Evolutionary conservation across 75 land plant genomes (phyloP), one percentile per base, ranked within the genome.

Genomic region (Sequoiadendron giganteum): DNA sequence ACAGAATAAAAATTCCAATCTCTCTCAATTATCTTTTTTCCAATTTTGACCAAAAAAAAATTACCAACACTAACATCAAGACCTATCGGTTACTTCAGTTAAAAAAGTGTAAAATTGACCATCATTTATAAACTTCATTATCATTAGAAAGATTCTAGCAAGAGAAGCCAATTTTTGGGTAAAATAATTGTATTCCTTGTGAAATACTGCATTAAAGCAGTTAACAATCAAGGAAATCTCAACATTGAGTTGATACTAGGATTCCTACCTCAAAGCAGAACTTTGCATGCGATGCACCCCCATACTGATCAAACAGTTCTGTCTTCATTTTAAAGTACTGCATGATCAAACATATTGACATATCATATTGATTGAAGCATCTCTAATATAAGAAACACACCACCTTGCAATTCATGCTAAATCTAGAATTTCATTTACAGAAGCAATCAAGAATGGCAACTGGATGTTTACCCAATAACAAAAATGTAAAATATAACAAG

Each of bases 261-360:
- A 34, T 39, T 36, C 21, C 10, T 93, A 98, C 99, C 96, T 96
- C 91, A 92, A 95, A 98, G 88, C 99, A 98, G 76, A 96, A 98
- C 79, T 89, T 87, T 36, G 92, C 97, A 91, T 98, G 99, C 6
- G 96, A 91, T 56, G 97, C 86, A 76, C 99, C 97, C 3, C 93
- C 97, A 89, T 89, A 90, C 40, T 88, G 92, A 83, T 94, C 94
- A 91, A 90, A 96, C 14, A 92, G 92, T 70, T 91, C 61, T 8
- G 93, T 88, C 89, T 94, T 91, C 99, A 98, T 98, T 89, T 96
- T 91, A 87, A 90, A 98, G 86, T 96, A 98, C 99, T 95, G 91
- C 75, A n/a, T 25, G 3, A 40, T 8, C 34, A 82, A 3, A 45
- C 32, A 82, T 1, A 5, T 82, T 82, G 52, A 1, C n/a, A 28